Conservation (phyloP, 148 eudicot species). For the Cornus suecica region DNA sequence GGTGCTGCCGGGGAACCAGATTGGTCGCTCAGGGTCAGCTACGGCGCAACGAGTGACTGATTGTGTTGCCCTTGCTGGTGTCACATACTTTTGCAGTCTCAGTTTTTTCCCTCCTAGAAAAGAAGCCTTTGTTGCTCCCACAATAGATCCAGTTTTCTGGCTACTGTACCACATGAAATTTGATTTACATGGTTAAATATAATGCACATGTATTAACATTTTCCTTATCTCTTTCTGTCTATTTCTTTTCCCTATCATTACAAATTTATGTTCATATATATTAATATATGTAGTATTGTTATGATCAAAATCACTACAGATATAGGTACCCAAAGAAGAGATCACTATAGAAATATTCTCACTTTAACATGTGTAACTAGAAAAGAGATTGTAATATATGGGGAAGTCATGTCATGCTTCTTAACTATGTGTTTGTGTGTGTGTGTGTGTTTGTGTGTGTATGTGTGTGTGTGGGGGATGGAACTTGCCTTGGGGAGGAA, state of each 20-base stretch:
- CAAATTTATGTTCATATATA: too few relatives aligned
- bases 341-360: too few relatives aligned
- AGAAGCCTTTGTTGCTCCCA: conserved; percentile 72
- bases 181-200: background rate
- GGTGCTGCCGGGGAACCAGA: conserved; percentile 98
- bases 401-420: too few relatives aligned
- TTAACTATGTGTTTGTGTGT: too few relatives aligned
- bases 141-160: conserved; percentile 58
- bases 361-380: too few relatives aligned
- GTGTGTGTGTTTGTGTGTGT: background rate
- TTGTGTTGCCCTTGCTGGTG: conserved; percentile 32
- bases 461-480: background rate
- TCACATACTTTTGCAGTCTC: conserved; percentile 45
- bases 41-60: conserved; percentile 46
- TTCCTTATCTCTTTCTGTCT: too few relatives aligned
- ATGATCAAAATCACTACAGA: too few relatives aligned
- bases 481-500: conserved; percentile 76
- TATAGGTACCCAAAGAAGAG: too few relatives aligned
- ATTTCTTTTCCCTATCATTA: too few relatives aligned
- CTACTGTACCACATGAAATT: conserved; percentile 39
- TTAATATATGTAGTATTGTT: too few relatives aligned
- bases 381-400: too few relatives aligned
- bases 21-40: conserved; percentile 85
- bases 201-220: background rate
- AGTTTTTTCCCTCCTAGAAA: conserved; percentile 71